Conservation (phyloP, 768 basidiomycete species). For the Multifurca ochricompacta region DNA sequence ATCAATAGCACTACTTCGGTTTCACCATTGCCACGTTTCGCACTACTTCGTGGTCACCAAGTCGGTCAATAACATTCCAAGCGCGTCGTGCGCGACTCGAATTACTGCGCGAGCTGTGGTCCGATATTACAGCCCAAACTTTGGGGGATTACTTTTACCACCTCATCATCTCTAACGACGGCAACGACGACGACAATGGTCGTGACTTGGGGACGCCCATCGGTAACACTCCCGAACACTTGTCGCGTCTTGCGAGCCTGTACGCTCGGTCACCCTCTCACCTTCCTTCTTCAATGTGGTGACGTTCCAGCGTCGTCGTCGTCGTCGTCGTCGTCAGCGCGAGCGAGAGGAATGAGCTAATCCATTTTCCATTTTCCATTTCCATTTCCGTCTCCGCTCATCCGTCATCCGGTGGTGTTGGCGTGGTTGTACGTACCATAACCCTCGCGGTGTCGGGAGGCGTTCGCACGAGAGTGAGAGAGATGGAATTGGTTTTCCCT, state of each 20-base stretch:
- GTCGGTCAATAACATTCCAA: too few species aligned
- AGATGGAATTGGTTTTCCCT: background rate
- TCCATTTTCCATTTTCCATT: too few species aligned
- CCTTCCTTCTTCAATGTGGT: background rate
- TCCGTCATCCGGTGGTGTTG: background rate
- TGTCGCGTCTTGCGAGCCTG: background rate
- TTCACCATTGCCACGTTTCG: too few species aligned
- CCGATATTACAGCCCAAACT: background rate
- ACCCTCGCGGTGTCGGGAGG: background rate
- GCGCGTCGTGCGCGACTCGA: too few species aligned
- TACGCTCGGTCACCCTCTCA: background rate
- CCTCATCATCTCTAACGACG: background rate
- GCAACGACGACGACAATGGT: background rate
- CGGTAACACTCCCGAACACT: background rate
- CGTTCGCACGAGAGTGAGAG: background rate
- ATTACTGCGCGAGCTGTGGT: background rate
- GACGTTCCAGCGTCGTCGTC: too few species aligned
- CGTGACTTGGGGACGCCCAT: too few species aligned
- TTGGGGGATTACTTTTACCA: background rate
- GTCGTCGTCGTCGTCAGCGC: too few species aligned
- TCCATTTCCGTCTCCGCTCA: too few species aligned
- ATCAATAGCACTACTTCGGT: too few species aligned
- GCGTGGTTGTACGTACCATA: background rate
- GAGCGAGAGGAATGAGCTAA: too few species aligned
- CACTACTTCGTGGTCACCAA: too few species aligned